Evolutionary conservation across 148 eudicot genomes (phyloP), one percentile per base, ranked within the genome.

Genomic region (Rhododendron ferrugineum): DNA sequence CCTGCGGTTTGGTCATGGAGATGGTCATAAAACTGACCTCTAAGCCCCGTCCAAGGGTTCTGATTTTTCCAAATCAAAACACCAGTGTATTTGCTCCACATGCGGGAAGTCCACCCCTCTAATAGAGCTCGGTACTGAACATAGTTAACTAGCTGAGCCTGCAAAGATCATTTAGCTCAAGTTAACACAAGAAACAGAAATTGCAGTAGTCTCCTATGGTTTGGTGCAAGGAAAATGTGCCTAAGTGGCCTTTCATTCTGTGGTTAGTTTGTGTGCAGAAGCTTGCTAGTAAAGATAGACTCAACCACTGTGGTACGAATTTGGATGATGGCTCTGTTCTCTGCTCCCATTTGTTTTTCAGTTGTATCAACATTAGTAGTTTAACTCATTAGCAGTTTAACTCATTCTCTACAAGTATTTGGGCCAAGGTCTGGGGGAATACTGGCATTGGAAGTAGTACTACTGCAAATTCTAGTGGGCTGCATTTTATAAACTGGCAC

Each of bases 11-110:
- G 98, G 89, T 95, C 96, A 73, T 87, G 98, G 88, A 97, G 96
- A 90, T 97, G 99, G 89, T 97, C 99, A 83, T 97, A 97, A 84
- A 97, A 97, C 88, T 97, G 99, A 88, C 99, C 99, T 90, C 99
- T 90, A 22, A 97, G 92, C 88, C 99, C 98, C 3, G 99, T 92
- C 99, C 99, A 97, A 54, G 99, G 99, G 84, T 97, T 97, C 89
- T 95, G 98, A 42, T 90, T 95, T 88, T 97, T 97, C 99, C 99
- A 97, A 66, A 97, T 97, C 83, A 97, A 84, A 82, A 97, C 94
- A 28, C 99, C 99, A 28, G 99, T 95, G 84, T 92, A 94, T 86
- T 95, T 97, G 88, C 89, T 97, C 99, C 99, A 97, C 99, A 97
- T 97, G 40, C 91, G 96, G 50, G 99, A 97, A 81, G 94, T 92